Evolutionary conservation across 1,284 basidiomycete species (phyloP).

Genomic region (Porogramme epimiltina): DNA sequence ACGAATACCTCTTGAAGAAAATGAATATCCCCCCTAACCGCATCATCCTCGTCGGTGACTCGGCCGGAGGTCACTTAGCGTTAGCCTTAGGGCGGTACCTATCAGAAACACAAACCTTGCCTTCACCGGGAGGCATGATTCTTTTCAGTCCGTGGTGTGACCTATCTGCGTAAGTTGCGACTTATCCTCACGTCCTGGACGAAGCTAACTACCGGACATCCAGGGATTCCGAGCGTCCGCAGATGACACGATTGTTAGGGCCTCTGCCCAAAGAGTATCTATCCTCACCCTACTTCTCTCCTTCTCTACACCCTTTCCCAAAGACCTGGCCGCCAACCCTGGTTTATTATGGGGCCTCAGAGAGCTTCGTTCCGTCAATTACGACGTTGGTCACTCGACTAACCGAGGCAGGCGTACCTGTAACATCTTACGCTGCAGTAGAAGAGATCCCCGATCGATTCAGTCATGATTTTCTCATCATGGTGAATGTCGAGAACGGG

Average conservation of each 20-base stretch:
- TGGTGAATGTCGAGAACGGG: conserved; percentile 4
- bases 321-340: conserved; percentile 16
- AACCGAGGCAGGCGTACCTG: not conserved
- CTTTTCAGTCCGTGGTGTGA: conserved; percentile 23
- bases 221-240: conserved; percentile 6
- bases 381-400: conserved; percentile 1
- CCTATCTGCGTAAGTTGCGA: conserved; percentile 11
- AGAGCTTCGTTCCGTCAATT: conserved; percentile 14
- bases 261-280: conserved; percentile 1
- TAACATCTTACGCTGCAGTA: conserved; percentile 6
- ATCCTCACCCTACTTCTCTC: conserved; percentile 15
- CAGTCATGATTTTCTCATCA: conserved; percentile 20
- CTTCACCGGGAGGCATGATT: conserved; percentile 10
- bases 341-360: conserved; percentile 14
- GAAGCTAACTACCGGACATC: not conserved
- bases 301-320: conserved; percentile 13
- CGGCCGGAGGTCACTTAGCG: conserved; percentile 18
- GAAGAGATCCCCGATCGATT: conserved; percentile 13
- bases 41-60: conserved; percentile 18
- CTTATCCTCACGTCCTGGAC: not conserved
- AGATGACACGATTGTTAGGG: conserved; percentile 6
- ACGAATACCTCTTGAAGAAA: conserved; percentile 4
- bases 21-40: conserved; percentile 8
- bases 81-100: conserved; percentile 18
- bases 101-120: conserved; percentile 1